These are phyloP conservation scores for Quercus engelmannii DNA, from an alignment of 306 rosid species.

Conservation along the genomic window DNA sequence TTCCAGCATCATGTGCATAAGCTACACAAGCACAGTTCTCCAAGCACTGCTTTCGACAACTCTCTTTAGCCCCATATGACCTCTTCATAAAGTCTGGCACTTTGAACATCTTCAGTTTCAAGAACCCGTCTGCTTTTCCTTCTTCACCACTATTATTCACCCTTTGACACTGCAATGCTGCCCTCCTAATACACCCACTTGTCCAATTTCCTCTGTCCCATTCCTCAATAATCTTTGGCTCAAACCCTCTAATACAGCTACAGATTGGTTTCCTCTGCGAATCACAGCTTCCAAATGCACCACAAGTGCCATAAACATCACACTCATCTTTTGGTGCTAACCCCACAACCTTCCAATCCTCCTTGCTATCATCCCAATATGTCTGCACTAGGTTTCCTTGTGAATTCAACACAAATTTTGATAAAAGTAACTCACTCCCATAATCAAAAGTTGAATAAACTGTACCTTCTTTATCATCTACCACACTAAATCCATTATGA, in stretches of 20 bases:
- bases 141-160: background rate
- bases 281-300: conserved; percentile 15
- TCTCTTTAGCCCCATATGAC: conserved; percentile 8
- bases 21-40: conserved; percentile 35
- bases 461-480: conserved; percentile 10
- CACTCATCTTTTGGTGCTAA: conserved; percentile 7
- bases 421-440: background rate
- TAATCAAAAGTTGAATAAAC: background rate
- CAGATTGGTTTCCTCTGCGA: background rate
- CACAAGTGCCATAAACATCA: conserved; percentile 22
- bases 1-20: conserved; percentile 26
- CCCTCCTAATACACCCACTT: conserved; percentile 15
- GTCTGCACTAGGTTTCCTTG: conserved; percentile 9
- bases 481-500: conserved; percentile 19
- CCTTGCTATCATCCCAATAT: background rate
- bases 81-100: conserved; percentile 25
- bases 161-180: conserved; percentile 25
- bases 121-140: conserved; percentile 20
- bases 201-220: conserved; percentile 15
- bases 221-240: background rate
- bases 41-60: conserved; percentile 26
- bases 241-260: conserved; percentile 27
- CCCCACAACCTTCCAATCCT: background rate
- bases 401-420: background rate
- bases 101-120: conserved; percentile 22